phyloP scores from a whole-genome alignment of 1,139 yeast species.

The Yamadazyma trypodendri region DNA sequence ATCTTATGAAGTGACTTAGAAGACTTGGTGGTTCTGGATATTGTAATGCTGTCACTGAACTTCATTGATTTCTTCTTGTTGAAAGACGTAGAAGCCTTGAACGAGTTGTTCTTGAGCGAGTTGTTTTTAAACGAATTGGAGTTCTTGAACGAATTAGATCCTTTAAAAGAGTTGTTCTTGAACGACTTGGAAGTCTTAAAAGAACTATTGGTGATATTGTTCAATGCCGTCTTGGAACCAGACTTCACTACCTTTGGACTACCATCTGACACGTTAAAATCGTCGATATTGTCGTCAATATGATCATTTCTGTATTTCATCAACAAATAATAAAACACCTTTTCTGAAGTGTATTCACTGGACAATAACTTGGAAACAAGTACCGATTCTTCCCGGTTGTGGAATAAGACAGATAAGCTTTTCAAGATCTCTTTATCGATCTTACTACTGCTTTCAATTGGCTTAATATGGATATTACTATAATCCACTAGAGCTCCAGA shows the following conservation, averaged over 20 bases:
- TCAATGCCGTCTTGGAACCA: conserved; percentile 19
- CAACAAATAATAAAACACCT: conserved; percentile 81
- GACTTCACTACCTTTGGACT: conserved; percentile 3
- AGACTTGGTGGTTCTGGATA: conserved; percentile 22
- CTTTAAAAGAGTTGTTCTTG: conserved; percentile 14
- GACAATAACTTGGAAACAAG: conserved; percentile 61
- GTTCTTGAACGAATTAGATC: conserved; percentile 19
- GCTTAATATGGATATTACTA: conserved; percentile 38
- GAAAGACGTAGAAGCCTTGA: conserved; percentile 38
- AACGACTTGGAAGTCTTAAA: conserved; percentile 29
- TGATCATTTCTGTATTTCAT: conserved; percentile 85
- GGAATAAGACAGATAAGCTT: conserved; percentile 86
- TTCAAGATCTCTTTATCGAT: conserved; percentile 83
- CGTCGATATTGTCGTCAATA: conserved; percentile 24
- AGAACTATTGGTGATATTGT: conserved; percentile 31
- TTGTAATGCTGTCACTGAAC: conserved; percentile 19
- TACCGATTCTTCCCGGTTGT: conserved; percentile 68
- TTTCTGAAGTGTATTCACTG: conserved; percentile 67
- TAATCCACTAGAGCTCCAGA: conserved; percentile 23
- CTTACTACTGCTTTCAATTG: conserved; percentile 51
- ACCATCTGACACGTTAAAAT: conserved; percentile 8
- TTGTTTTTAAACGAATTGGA: conserved; percentile 30
- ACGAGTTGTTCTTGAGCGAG: conserved; percentile 25
- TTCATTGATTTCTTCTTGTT: conserved; percentile 34
- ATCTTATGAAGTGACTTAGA: conserved; percentile 10